These are phyloP conservation scores for Curvularia eragrostidis DNA, from an alignment of 2,329 filamentous ascomycete genomes.

Conservation along the genomic window DNA sequence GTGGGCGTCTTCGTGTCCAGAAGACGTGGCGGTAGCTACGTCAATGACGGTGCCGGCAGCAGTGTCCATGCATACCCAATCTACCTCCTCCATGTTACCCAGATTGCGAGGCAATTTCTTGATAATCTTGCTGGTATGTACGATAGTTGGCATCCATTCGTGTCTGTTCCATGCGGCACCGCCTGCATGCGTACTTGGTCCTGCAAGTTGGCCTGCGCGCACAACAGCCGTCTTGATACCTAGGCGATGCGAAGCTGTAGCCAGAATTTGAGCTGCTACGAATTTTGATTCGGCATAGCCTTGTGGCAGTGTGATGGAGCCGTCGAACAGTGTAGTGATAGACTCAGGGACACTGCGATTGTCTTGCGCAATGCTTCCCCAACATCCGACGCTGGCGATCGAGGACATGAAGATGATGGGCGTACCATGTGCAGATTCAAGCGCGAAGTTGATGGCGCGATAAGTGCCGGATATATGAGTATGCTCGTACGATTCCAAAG, in stretches of 20 bases:
- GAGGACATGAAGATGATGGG: constrained; percentile 50
- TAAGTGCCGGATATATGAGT: constrained; percentile 20
- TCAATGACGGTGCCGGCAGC: constrained; percentile 6
- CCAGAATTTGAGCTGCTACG: constrained; percentile 43
- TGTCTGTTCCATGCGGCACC: constrained; percentile 33
- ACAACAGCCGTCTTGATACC: constrained; percentile 33
- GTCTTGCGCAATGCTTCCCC: constrained; percentile 9
- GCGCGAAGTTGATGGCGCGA: constrained; percentile 18
- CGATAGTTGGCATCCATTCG: constrained; percentile 40
- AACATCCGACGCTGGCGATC: constrained; percentile 42
- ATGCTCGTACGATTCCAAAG: constrained; percentile 25
- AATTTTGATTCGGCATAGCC: constrained; percentile 52
- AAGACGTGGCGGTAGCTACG: constrained; percentile 1
- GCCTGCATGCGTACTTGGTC: constrained; percentile 23
- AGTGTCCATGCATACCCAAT: constrained; percentile 37
- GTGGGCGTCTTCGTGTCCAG: background rate
- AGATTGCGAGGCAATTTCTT: constrained; percentile 28
- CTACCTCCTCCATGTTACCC: constrained; percentile 24
- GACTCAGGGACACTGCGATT: constrained; percentile 14
- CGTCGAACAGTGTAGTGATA: constrained; percentile 39
- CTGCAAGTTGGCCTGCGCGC: constrained; percentile 43
- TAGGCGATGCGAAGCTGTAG: constrained; percentile 35
- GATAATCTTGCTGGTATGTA: constrained; percentile 30
- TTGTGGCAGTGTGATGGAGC: constrained; percentile 36
- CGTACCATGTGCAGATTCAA: constrained; percentile 4